A percentile compares a stretch with the other conserved stretches of the same genome.
phyloP scores from a whole-genome alignment of 202 grass and related monocot genomes.

The Bolboschoenoplectus hybrid region DNA sequence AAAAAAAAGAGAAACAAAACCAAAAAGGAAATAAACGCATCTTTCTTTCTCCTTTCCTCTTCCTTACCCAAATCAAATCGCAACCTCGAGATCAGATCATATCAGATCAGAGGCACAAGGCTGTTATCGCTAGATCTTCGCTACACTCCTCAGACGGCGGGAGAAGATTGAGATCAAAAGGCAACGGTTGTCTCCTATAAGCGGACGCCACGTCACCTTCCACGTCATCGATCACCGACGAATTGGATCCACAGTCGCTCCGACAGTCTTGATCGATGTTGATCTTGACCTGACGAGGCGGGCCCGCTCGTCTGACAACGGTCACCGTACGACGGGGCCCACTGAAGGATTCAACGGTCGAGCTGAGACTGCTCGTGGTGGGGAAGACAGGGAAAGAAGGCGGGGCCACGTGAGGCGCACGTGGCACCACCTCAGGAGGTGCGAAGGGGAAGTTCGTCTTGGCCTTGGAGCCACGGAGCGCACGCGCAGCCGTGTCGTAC shows the following conservation, averaged over 20 bases:
- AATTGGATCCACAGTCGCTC: slow-evolving; percentile 46
- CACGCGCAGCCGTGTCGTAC: slow-evolving; percentile 43
- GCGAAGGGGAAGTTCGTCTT: slow-evolving; percentile 45
- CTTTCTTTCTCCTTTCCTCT: slow-evolving; percentile 5
- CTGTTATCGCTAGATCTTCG: slow-evolving; percentile 20
- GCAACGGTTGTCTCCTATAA: slow-evolving; percentile 23
- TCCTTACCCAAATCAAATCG: background rate
- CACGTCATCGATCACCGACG: slow-evolving; percentile 30
- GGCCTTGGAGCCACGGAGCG: slow-evolving; percentile 43
- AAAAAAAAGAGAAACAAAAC: slow-evolving; percentile 30
- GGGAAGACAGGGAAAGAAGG: slow-evolving; percentile 24
- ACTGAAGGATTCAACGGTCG: slow-evolving; percentile 37
- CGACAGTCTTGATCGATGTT: slow-evolving; percentile 33
- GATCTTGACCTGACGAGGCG: background rate
- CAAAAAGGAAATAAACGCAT: slow-evolving; percentile 25
- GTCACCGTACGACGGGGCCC: slow-evolving; percentile 22
- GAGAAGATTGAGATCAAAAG: slow-evolving; percentile 42
- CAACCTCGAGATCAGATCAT: no score
- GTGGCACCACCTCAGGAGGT: background rate
- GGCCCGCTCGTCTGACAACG: slow-evolving; percentile 13
- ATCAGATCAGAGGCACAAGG: slow-evolving; percentile 36
- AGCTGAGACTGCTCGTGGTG: slow-evolving; percentile 43
- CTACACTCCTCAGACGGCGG: slow-evolving; percentile 10
- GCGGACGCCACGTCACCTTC: slow-evolving; percentile 32
- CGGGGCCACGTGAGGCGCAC: background rate